Conservation (phyloP, 352 stramenopile species). For the Phytopythium boreale region DNA sequence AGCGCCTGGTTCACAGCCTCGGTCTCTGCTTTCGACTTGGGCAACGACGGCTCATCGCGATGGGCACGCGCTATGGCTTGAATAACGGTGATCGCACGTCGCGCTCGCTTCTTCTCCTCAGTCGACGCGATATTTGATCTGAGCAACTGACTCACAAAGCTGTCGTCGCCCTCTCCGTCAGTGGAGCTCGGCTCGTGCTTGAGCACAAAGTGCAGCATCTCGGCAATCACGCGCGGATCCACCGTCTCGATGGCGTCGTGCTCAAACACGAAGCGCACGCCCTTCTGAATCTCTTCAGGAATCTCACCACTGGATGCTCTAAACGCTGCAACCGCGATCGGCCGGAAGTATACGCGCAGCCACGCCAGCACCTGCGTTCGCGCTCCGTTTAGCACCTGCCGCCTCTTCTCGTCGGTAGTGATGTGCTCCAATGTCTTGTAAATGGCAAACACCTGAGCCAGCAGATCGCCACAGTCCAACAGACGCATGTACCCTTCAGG, state of each 20-base stretch:
- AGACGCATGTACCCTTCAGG: conserved; percentile 2
- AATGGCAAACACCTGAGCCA: conserved; percentile 11
- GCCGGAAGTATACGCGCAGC: conserved; percentile 16
- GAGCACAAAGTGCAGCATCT: conserved; percentile 33
- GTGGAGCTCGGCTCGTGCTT: not conserved
- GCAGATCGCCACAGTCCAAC: conserved; percentile 11
- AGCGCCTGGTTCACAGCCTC: not conserved
- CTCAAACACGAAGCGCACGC: conserved; percentile 6
- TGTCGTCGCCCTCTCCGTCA: not conserved
- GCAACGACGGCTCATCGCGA: not conserved
- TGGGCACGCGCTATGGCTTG: not conserved
- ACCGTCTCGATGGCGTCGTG: not conserved
- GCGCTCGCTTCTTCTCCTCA: too few species aligned
- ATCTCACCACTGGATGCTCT: conserved; percentile 2
- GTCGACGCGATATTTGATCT: not conserved
- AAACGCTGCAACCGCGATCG: conserved; percentile 13
- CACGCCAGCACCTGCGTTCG: conserved; percentile 9
- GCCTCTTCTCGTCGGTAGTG: not conserved
- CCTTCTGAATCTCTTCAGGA: conserved; percentile 3
- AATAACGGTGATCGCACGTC: not conserved
- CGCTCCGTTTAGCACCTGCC: not conserved
- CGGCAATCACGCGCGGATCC: conserved; percentile 15
- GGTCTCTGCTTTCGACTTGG: not conserved
- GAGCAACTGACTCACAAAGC: not conserved
- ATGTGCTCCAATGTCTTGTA: conserved; percentile 2